Evolutionary conservation across 192 early-diverging fungal genomes (phyloP), one percentile per base, ranked within the genome.

Genomic region (Coemansia brasiliensis): DNA sequence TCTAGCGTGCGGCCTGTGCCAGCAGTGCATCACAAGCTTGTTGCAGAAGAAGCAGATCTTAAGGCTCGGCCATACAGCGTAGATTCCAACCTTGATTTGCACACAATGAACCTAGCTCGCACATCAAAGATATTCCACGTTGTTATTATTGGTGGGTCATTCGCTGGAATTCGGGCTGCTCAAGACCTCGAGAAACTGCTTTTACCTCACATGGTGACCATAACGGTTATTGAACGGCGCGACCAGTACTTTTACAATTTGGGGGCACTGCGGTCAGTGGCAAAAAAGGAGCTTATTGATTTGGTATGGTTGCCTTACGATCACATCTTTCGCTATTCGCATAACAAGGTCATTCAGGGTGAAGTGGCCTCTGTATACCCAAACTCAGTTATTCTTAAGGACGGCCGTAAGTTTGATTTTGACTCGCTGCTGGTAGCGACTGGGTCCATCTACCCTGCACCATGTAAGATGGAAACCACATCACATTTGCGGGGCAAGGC

Each of bases 81-180:
- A 5, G 57, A 48, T 9, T 32, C 58, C 5, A 49, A 57, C 39
- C 26, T 48, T 18, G 57, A 66, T 39, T 35, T 78, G 17, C 60
- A 63, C 57, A 29, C 43, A 8, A 67, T 67, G 64, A 67, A 67
- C 39, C 61, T 78, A 27, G 68, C 74, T 13, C 74, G 74, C 20
- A 68, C 75, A n/a, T 72, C 75, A 61, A 79, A 79, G 52, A 39
- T 61, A 29, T 83, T 80, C 69, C 83, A 74, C 44, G 78, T 83
- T 35, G 67, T 79, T 48, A 76, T 77, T 16, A 65, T 81, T 49
- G 70, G 79, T 9, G 77, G 74, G 3, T 67, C 79, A 10, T 81
- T 81, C 57, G 79, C 72, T 7, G 79, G 79, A 3, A 74, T 81
- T 11, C 68, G 65, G 3, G 73, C 79, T 13, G 79, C 79, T 8